These are phyloP conservation scores for Coemansia biformis DNA, from an alignment of 192 early-diverging fungal species.

Conservation along the genomic window DNA sequence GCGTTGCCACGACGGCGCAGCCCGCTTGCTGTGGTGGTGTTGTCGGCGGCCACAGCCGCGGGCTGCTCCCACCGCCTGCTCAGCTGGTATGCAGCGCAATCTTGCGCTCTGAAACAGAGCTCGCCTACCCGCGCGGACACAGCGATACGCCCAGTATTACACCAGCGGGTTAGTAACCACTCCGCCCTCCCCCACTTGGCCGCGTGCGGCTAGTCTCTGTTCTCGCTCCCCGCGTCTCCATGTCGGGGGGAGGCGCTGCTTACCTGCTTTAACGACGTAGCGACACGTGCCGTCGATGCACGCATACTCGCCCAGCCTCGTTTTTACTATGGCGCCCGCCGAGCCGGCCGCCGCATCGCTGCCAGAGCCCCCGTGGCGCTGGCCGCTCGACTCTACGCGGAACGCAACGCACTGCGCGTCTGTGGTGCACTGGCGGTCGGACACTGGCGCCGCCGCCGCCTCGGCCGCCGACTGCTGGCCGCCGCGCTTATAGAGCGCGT, in stretches of 20 bases:
- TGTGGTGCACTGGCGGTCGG: slow-evolving; percentile 19
- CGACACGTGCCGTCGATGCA: slow-evolving; percentile 53
- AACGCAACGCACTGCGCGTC: slow-evolving; percentile 41
- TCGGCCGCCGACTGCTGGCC: too few relatives aligned
- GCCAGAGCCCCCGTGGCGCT: too few relatives aligned
- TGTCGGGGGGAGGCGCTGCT: neutral
- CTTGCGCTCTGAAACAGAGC: slow-evolving; percentile 44
- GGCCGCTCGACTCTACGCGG: too few relatives aligned
- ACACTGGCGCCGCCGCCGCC: neutral
- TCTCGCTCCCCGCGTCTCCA: too few relatives aligned
- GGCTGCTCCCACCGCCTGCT: slow-evolving; percentile 25
- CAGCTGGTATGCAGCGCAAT: slow-evolving; percentile 55
- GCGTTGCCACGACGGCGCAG: too few relatives aligned
- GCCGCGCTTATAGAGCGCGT: slow-evolving; percentile 2
- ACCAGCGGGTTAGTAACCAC: too few relatives aligned
- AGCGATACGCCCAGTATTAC: too few relatives aligned
- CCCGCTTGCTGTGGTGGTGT: too few relatives aligned
- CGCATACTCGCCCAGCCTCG: slow-evolving; percentile 53
- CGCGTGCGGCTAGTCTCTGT: neutral
- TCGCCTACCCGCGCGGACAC: slow-evolving; percentile 26
- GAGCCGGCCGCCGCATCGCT: too few relatives aligned
- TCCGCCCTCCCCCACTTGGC: neutral
- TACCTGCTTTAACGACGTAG: slow-evolving; percentile 58
- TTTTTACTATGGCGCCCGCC: slow-evolving; percentile 18
- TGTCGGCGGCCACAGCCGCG: too few relatives aligned